phyloP scores from a whole-genome alignment of 257 asterid genomes.

The Solanum verrucosum region DNA sequence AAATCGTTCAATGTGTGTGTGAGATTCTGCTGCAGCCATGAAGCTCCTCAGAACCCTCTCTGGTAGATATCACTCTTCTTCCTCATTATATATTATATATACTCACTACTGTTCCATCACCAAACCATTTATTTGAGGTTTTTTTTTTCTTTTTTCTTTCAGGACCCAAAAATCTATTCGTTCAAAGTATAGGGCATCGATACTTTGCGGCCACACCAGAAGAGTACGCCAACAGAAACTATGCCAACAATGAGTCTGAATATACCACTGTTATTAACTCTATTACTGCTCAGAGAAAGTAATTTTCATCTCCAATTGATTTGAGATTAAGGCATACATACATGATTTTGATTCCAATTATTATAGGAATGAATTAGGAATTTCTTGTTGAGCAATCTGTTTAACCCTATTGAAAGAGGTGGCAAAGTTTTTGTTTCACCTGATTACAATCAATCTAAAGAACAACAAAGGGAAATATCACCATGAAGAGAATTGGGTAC shows the following conservation, averaged over 20 bases:
- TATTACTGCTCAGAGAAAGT: slow-evolving; percentile 64
- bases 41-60: slow-evolving; percentile 46
- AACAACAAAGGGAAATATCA: slow-evolving; percentile 89
- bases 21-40: slow-evolving; percentile 16
- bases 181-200: slow-evolving; percentile 57
- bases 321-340: not conserved
- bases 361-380: not conserved
- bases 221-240: slow-evolving; percentile 64
- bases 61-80: slow-evolving; percentile 15
- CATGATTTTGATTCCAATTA: slow-evolving; percentile 1
- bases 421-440: slow-evolving; percentile 70
- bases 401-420: slow-evolving; percentile 61
- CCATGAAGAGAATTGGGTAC: slow-evolving; percentile 78
- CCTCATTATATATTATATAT: too few species aligned
- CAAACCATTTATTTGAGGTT: too few species aligned
- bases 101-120: not conserved
- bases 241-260: slow-evolving; percentile 69
- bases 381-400: slow-evolving; percentile 73
- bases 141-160: not conserved
- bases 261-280: slow-evolving; percentile 77
- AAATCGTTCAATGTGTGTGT: too few species aligned
- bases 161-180: slow-evolving; percentile 42
- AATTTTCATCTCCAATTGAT: not conserved
- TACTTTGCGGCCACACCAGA: slow-evolving; percentile 48
- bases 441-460: slow-evolving; percentile 90